Evolutionary conservation across 1,284 basidiomycete species (phyloP).

Genomic region (Inonotus hispidus): DNA sequence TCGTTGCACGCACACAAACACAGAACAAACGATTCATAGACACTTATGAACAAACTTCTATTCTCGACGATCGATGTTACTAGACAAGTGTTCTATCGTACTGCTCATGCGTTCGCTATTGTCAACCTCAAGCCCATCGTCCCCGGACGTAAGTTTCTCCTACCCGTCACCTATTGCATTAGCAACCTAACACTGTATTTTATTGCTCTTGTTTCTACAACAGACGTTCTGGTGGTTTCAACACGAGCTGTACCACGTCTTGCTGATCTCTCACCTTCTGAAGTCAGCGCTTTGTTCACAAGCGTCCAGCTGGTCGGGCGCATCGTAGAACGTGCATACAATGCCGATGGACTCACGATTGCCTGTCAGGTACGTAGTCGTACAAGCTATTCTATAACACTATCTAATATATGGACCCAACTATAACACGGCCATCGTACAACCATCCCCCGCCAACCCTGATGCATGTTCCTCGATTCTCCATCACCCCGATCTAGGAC

Average conservation of each 20-base stretch:
- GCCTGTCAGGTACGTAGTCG: slow-evolving; percentile 67
- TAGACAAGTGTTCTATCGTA: slow-evolving; percentile 75
- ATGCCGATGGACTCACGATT: slow-evolving; percentile 72
- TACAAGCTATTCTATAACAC: background rate
- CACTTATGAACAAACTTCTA: slow-evolving; percentile 47
- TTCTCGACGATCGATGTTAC: slow-evolving; percentile 86
- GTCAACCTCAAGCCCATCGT: slow-evolving; percentile 93
- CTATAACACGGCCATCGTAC: background rate
- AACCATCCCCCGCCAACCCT: background rate
- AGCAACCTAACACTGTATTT: background rate
- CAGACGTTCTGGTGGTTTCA: slow-evolving; percentile 88
- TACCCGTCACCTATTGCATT: background rate
- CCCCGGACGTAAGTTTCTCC: slow-evolving; percentile 71
- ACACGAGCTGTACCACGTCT: slow-evolving; percentile 72
- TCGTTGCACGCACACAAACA: too few species aligned
- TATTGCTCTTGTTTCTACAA: background rate
- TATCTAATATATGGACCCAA: background rate
- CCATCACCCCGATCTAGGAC: slow-evolving; percentile 71
- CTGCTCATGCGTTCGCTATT: slow-evolving; percentile 69
- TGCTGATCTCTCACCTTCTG: slow-evolving; percentile 62
- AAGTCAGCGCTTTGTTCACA: slow-evolving; percentile 74
- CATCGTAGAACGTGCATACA: slow-evolving; percentile 66
- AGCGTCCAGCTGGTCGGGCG: slow-evolving; percentile 69
- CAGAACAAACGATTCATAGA: background rate
- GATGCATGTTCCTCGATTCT: background rate